Evolutionary conservation across 2,329 filamentous ascomycete species (phyloP).

Genomic region (Acrocalymma vagum): DNA sequence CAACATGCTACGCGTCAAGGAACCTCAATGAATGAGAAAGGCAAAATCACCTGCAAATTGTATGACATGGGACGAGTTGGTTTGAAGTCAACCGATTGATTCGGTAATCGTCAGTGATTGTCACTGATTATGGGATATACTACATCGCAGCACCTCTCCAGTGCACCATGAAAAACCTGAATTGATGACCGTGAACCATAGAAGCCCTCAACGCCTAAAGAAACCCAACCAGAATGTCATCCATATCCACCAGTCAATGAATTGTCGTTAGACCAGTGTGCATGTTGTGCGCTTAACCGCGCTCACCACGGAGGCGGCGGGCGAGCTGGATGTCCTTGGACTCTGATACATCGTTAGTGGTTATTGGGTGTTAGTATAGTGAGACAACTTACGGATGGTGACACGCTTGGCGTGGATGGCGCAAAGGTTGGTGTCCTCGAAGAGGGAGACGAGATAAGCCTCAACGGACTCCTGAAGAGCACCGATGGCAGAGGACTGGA

Average conservation of each 20-base stretch:
- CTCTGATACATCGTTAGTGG: constrained; percentile 61
- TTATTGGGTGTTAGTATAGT: constrained; percentile 4
- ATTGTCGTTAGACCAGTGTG: constrained; percentile 32
- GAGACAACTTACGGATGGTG: constrained; percentile 69
- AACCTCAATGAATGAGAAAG: too few species aligned
- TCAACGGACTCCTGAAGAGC: constrained; percentile 96
- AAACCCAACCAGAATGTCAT: constrained; percentile 36
- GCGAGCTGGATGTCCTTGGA: constrained; percentile 98
- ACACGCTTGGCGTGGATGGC: constrained; percentile 97
- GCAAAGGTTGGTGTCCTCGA: constrained; percentile 95
- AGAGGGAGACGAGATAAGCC: constrained; percentile 94
- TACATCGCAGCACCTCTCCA: constrained; percentile 47
- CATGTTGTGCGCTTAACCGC: constrained; percentile 53
- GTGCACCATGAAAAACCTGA: constrained; percentile 46
- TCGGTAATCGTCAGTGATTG: constrained; percentile 43
- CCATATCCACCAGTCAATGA: constrained; percentile 31
- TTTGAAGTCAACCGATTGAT: constrained; percentile 41
- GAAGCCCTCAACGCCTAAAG: constrained; percentile 44
- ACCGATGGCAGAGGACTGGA: constrained; percentile 95
- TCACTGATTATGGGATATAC: constrained; percentile 50
- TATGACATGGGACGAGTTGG: too few species aligned
- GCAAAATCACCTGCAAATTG: too few species aligned
- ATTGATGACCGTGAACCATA: constrained; percentile 47
- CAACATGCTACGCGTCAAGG: too few species aligned
- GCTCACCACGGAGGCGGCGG: constrained; percentile 63